phyloP scores from a whole-genome alignment of 257 asterid species.

The Solanum raphanifolium region DNA sequence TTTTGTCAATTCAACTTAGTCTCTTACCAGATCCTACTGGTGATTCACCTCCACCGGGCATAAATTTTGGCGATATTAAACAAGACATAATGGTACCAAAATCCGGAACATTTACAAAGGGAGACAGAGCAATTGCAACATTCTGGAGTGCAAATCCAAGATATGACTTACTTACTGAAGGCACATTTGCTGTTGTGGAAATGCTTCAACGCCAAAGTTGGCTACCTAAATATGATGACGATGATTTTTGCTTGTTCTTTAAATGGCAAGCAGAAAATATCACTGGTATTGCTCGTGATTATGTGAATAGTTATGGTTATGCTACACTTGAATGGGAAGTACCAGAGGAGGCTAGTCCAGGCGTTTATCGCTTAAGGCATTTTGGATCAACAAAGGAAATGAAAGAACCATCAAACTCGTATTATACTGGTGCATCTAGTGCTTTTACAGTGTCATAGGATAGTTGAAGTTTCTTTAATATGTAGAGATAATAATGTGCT shows the following conservation, averaged over 20 bases:
- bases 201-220: slow-evolving; percentile 24
- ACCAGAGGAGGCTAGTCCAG: slow-evolving; percentile 19
- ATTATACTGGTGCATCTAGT: slow-evolving; percentile 46
- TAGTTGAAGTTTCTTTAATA: not conserved
- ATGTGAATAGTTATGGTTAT: slow-evolving; percentile 12
- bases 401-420: slow-evolving; percentile 14
- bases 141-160: slow-evolving; percentile 57
- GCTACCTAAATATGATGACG: slow-evolving; percentile 39
- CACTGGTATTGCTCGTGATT: not conserved
- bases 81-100: slow-evolving; percentile 11
- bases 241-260: slow-evolving; percentile 40
- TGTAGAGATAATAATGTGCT: not conserved
- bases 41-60: slow-evolving; percentile 43
- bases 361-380: slow-evolving; percentile 36
- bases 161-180: slow-evolving; percentile 41
- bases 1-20: slow-evolving; percentile 33
- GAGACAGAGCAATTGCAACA: slow-evolving; percentile 29
- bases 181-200: slow-evolving; percentile 45
- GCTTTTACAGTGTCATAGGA: slow-evolving; percentile 22
- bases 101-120: slow-evolving; percentile 7
- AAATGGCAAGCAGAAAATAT: slow-evolving; percentile 28
- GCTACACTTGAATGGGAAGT: slow-evolving; percentile 56
- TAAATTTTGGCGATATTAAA: slow-evolving; percentile 43
- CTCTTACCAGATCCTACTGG: slow-evolving; percentile 29
- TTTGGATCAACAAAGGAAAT: slow-evolving; percentile 35